A percentile compares a stretch with the other conserved stretches of the same genome.
Evolutionary conservation across 495 filamentous ascomycete genomes (phyloP).

Genomic region (Lophiostoma macrostomum): DNA sequence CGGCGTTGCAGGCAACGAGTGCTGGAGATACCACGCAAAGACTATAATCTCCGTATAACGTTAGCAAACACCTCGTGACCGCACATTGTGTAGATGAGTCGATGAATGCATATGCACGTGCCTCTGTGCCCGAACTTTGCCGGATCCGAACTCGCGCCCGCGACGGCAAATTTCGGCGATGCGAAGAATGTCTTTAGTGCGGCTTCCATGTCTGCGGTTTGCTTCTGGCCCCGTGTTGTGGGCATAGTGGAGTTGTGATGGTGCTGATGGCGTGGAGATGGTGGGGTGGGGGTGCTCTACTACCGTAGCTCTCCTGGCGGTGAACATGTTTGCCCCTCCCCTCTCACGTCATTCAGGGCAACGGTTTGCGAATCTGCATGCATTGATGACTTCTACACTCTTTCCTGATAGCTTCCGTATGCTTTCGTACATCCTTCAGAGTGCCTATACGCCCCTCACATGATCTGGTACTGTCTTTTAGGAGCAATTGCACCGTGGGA

Average conservation of each 20-base stretch:
- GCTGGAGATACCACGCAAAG: conserved; percentile 81
- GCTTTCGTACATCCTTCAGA: too few relatives aligned
- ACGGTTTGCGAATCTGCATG: too few relatives aligned
- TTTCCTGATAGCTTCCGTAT: too few relatives aligned
- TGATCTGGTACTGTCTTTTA: too few relatives aligned
- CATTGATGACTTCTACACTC: too few relatives aligned
- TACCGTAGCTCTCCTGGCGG: not conserved
- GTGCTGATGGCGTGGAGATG: not conserved
- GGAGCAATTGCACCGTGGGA: too few relatives aligned
- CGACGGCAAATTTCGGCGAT: conserved; percentile 80
- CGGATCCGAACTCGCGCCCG: conserved; percentile 80
- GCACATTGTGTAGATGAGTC: not conserved
- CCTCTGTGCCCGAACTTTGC: conserved; percentile 90
- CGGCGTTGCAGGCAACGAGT: conserved; percentile 71
- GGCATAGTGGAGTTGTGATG: conserved; percentile 7
- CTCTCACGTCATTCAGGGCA: too few relatives aligned
- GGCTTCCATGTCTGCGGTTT: conserved; percentile 44
- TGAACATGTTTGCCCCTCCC: too few relatives aligned
- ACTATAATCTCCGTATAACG: conserved; percentile 44
- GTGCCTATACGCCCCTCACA: too few relatives aligned
- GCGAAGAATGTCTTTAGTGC: conserved; percentile 77
- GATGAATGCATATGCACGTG: conserved; percentile 39
- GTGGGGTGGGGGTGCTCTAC: not conserved
- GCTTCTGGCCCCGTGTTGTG: not conserved
- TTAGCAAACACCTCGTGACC: not conserved